Percentiles rank a stretch among this genome's conserved stretches.
phyloP scores from a whole-genome alignment of 139 green algal species.

The Picochlorum costavermella region DNA sequence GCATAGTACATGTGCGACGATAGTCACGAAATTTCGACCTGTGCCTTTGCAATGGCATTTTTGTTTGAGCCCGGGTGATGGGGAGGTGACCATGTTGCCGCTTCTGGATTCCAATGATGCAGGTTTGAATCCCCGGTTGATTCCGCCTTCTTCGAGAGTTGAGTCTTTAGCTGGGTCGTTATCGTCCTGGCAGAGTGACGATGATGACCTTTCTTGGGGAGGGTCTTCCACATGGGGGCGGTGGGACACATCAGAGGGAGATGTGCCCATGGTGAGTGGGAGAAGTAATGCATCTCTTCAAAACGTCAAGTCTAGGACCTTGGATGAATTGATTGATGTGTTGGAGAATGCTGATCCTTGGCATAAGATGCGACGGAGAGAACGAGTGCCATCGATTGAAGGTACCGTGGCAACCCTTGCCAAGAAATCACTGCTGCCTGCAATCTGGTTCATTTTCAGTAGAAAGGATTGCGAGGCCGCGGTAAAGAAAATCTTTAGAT shows the following conservation, averaged over 20 bases:
- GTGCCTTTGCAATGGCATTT: constrained; percentile 92
- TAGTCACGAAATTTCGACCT: constrained; percentile 73
- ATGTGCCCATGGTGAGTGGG: not conserved
- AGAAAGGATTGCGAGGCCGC: constrained; percentile 64
- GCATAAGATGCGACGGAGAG: constrained; percentile 19
- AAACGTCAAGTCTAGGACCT: constrained; percentile 3
- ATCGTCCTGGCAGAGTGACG: constrained; percentile 1
- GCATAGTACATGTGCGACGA: constrained; percentile 57
- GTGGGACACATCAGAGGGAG: not conserved
- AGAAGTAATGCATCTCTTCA: not conserved
- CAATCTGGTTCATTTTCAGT: constrained; percentile 89
- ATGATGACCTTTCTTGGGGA: constrained; percentile 4
- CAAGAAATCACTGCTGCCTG: constrained; percentile 63
- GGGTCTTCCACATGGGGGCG: not conserved
- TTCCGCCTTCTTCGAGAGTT: constrained; percentile 13
- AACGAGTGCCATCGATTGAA: constrained; percentile 21
- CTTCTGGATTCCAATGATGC: constrained; percentile 30
- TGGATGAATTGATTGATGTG: constrained; percentile 24
- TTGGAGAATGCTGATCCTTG: constrained; percentile 10
- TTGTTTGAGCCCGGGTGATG: constrained; percentile 18
- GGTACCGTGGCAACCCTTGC: constrained; percentile 33
- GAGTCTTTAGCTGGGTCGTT: not conserved
- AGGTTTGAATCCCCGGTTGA: constrained; percentile 40
- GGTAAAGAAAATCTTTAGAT: constrained; percentile 7
- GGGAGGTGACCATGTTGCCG: constrained; percentile 30